Base-by-base conservation (phyloP, 345 rosid genomes). In the Eucalyptus marginata region DNA sequence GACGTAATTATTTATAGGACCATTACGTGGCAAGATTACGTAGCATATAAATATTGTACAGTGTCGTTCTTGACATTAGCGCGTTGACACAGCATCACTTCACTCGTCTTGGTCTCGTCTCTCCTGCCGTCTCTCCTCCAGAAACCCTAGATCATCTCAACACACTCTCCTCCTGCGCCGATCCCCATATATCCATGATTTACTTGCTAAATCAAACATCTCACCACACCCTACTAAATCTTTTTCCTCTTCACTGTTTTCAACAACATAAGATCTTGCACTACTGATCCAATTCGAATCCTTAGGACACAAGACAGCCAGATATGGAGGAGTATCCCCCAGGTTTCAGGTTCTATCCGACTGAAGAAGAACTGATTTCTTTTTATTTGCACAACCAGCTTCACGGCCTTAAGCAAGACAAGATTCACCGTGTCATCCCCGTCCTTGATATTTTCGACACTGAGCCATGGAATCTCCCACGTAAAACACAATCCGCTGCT, bases 241-340 rank as follows among this genome's bases (percentile, higher is more conserved):
- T 33, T 68, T 33, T 33, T 31, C 80, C 6, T 33, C 44, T 31
- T 68, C 80, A 33, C 54, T 44, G 40, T 87, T 40, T 44, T 64
- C 62, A 51, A 88, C 24, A 29, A 54, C 88, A 89, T 95, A 88
- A 46, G 93, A 95, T 22, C 47, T 76, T 68, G 18, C 83, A 6
- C 27, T 20, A 10, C 47, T 20, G 47, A 76, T 76, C 83, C 83
- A 20, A 5, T 22, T 36, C 15, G 47, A 76, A 76, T 18, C 83
- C 83, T 12, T 20, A 40, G 27, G 46, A 40, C 47, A 20, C 27
- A 76, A 71, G 36, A 76, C 27, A 20, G 24, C 15, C 15, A 36
- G 83, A 76, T 20, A 76, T 76, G 83, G 15, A 40, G 83, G 83
- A 40, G 47, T 20, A 40, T 40, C 83, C 47, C 8, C 10, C 47